Evolutionary conservation across 768 basidiomycete species (phyloP).

Genomic region (Pleurotus citrinopileatus): DNA sequence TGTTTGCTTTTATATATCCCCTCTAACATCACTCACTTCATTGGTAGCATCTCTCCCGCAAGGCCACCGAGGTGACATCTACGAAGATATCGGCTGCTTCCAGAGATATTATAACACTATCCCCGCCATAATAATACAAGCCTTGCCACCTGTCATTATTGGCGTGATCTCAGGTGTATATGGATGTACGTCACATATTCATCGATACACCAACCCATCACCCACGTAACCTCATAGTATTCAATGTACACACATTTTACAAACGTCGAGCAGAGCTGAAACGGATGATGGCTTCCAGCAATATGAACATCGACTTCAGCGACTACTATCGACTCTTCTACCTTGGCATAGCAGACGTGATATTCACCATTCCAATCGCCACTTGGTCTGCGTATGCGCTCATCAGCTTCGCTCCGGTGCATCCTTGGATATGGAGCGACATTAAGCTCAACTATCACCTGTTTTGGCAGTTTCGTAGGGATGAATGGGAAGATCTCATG

Average conservation of each 20-base stretch:
- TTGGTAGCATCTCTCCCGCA: slow-evolving; percentile 12
- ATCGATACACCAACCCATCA: background rate
- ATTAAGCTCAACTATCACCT: slow-evolving; percentile 30
- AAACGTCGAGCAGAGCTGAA: slow-evolving; percentile 14
- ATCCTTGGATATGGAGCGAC: slow-evolving; percentile 30
- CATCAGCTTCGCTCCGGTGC: slow-evolving; percentile 12
- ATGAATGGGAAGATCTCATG: slow-evolving; percentile 20
- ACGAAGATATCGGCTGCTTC: slow-evolving; percentile 12
- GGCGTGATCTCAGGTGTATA: slow-evolving; percentile 15
- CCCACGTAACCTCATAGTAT: background rate
- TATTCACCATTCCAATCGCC: slow-evolving; percentile 30
- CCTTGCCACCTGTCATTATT: slow-evolving; percentile 19
- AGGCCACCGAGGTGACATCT: slow-evolving; percentile 10
- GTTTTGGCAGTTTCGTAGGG: slow-evolving; percentile 23
- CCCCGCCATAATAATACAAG: slow-evolving; percentile 25
- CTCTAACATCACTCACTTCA: too few relatives aligned
- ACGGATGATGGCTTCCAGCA: slow-evolving; percentile 11
- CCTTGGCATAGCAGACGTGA: slow-evolving; percentile 27
- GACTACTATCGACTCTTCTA: slow-evolving; percentile 35
- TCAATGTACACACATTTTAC: slow-evolving; percentile 14
- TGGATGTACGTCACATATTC: background rate
- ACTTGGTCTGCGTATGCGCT: slow-evolving; percentile 23
- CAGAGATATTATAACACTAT: slow-evolving; percentile 27
- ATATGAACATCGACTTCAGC: slow-evolving; percentile 24
- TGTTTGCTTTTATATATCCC: background rate